Evolutionary conservation across 129 eudicot species (phyloP).

Genomic region (Flaveria trinervia): DNA sequence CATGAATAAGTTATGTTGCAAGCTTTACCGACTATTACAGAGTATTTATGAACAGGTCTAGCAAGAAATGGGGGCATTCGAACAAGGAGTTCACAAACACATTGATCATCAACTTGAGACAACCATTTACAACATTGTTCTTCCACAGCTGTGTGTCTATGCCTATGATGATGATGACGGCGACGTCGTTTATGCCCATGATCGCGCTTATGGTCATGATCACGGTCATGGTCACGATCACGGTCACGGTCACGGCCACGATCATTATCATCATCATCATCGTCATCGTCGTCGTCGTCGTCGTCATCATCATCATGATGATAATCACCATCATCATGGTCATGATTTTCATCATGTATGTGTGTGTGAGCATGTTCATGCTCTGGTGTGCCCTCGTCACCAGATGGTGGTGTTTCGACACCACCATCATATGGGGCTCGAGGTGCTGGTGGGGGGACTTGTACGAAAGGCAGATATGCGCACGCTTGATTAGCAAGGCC

Average conservation of each 20-base stretch:
- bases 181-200: constrained; percentile 28
- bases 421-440: constrained; percentile 32
- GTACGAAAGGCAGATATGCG: constrained; percentile 44
- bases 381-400: constrained; percentile 17
- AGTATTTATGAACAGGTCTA: constrained; percentile 61
- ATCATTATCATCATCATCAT: neutral
- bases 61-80: constrained; percentile 72
- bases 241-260: constrained; percentile 22
- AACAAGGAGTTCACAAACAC: constrained; percentile 79
- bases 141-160: constrained; percentile 37
- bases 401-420: constrained; percentile 42
- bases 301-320: neutral
- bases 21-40: constrained; percentile 46
- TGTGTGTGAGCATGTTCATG: neutral
- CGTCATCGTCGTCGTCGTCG: neutral
- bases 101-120: constrained; percentile 53
- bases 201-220: neutral
- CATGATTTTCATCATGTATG: neutral
- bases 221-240: neutral
- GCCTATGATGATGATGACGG: constrained; percentile 31
- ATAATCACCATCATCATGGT: neutral
- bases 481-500: constrained; percentile 79
- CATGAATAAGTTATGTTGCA: constrained; percentile 67
- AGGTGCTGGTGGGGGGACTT: constrained; percentile 48
- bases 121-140: constrained; percentile 83